Evolutionary conservation across 2,329 filamentous ascomycete species (phyloP).

Genomic region (Colletotrichum noveboracense): DNA sequence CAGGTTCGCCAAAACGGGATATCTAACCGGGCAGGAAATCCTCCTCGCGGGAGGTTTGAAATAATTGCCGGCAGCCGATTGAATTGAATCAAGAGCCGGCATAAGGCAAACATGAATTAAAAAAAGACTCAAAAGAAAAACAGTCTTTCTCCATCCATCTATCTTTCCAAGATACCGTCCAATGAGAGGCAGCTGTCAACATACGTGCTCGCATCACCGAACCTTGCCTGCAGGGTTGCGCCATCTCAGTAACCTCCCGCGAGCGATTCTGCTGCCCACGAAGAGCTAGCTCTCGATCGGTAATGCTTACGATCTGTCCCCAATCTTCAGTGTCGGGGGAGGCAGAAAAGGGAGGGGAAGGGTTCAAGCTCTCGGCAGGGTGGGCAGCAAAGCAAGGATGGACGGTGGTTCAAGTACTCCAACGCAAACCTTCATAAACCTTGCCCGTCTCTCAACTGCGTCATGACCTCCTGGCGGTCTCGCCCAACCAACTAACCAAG

Average conservation of each 20-base stretch:
- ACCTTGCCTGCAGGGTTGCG: not conserved
- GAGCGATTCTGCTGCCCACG: not conserved
- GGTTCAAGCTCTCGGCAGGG: not conserved
- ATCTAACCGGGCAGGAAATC: slow-evolving; percentile 32
- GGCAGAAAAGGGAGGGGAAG: not conserved
- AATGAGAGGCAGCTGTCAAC: not conserved
- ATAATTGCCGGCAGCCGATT: not conserved
- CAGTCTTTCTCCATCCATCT: not conserved
- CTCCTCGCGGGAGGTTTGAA: slow-evolving; percentile 30
- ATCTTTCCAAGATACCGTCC: not conserved
- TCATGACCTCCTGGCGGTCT: not conserved
- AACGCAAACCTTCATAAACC: not conserved
- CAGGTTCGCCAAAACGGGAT: slow-evolving; percentile 34
- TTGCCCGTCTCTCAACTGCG: not conserved
- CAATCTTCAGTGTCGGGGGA: not conserved
- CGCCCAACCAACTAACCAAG: not conserved
- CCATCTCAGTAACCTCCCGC: not conserved
- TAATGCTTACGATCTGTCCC: not conserved
- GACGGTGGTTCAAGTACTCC: not conserved
- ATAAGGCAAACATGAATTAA: not conserved
- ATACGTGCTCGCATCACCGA: not conserved
- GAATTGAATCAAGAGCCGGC: not conserved
- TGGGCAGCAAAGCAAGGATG: not conserved
- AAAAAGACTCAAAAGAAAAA: not conserved
- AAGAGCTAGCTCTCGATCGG: not conserved